Evolutionary conservation across 2,329 filamentous ascomycete genomes (phyloP).

Genomic region (Epichloe amarillans): DNA sequence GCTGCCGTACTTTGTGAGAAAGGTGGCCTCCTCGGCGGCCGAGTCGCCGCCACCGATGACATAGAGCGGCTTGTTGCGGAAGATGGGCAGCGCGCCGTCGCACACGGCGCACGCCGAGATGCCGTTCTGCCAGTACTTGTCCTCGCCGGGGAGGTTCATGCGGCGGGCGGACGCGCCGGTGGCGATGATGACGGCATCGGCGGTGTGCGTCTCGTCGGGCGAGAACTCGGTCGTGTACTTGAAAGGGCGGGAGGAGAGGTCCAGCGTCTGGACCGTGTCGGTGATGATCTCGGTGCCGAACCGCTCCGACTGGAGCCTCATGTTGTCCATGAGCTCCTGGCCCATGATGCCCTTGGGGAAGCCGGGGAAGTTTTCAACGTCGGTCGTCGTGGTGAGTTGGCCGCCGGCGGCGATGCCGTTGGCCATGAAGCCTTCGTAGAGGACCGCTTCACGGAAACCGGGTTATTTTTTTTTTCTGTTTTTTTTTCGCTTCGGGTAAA

Average conservation of each 20-base stretch:
- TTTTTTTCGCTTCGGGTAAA: neutral
- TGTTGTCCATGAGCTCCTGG: slow-evolving; percentile 81
- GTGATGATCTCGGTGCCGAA: slow-evolving; percentile 90
- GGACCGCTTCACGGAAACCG: slow-evolving; percentile 42
- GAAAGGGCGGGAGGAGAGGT: slow-evolving; percentile 75
- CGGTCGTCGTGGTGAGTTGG: slow-evolving; percentile 95
- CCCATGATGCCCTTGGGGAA: slow-evolving; percentile 87
- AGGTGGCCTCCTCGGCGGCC: slow-evolving; percentile 92
- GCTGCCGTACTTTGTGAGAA: slow-evolving; percentile 93
- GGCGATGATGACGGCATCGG: slow-evolving; percentile 85
- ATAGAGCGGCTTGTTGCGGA: slow-evolving; percentile 87
- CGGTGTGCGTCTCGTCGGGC: slow-evolving; percentile 71
- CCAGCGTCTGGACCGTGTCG: slow-evolving; percentile 82
- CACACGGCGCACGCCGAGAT: slow-evolving; percentile 95
- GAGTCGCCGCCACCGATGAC: slow-evolving; percentile 96
- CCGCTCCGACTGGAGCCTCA: slow-evolving; percentile 79
- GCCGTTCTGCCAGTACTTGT: slow-evolving; percentile 94
- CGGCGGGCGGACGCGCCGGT: slow-evolving; percentile 87
- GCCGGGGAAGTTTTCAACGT: slow-evolving; percentile 92
- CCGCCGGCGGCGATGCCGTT: slow-evolving; percentile 93
- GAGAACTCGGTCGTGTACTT: slow-evolving; percentile 86
- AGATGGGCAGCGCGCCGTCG: slow-evolving; percentile 93
- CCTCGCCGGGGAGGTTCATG: slow-evolving; percentile 72
- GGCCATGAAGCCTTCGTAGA: slow-evolving; percentile 97
- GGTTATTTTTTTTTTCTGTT: neutral